These are phyloP conservation scores for Daedaleopsis sinensis DNA, from an alignment of 768 basidiomycete species.

Conservation along the genomic window DNA sequence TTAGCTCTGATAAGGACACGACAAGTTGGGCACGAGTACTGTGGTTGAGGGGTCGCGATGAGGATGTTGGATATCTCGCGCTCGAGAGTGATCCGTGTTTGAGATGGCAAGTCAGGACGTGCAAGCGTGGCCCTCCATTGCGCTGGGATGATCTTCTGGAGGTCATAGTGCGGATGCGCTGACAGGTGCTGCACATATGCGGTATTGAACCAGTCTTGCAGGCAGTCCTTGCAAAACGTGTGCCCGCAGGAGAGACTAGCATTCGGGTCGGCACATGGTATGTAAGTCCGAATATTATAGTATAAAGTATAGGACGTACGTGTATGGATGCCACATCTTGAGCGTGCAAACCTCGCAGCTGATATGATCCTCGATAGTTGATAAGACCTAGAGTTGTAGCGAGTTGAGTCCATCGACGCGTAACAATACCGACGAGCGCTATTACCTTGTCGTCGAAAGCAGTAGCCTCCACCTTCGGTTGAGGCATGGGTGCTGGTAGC, in stretches of 20 bases:
- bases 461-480: background rate
- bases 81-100: constrained; percentile 11
- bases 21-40: constrained; percentile 73
- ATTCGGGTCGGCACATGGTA: background rate
- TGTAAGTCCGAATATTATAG: background rate
- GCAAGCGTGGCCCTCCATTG: constrained; percentile 15
- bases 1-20: constrained; percentile 48
- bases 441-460: constrained; percentile 10
- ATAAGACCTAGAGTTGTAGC: constrained; percentile 6
- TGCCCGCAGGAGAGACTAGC: constrained; percentile 70
- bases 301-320: constrained; percentile 43
- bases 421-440: too few species aligned
- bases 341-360: constrained; percentile 67
- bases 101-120: constrained; percentile 5
- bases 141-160: constrained; percentile 4
- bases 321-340: constrained; percentile 68
- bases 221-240: constrained; percentile 64
- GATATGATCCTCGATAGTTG: constrained; percentile 51
- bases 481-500: background rate
- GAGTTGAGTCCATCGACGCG: background rate
- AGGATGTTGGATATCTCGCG: constrained; percentile 9
- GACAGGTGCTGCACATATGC: constrained; percentile 52
- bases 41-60: constrained; percentile 39
- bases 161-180: constrained; percentile 47
- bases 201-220: constrained; percentile 56